Evolutionary conservation across 1,284 basidiomycete genomes (phyloP).

Genomic region (Gomphus sp.): DNA sequence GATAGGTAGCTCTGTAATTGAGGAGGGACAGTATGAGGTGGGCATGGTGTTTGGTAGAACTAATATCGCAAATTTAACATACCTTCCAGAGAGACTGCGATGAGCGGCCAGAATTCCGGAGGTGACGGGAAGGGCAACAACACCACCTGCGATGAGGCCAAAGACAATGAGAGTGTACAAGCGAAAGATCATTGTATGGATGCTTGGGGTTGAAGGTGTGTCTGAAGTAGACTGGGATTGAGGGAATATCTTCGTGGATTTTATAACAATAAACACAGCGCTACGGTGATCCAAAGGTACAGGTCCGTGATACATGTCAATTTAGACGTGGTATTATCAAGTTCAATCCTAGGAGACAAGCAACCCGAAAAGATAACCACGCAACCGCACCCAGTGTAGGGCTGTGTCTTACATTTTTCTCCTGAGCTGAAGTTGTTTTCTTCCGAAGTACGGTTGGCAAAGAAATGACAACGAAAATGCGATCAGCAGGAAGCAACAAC

Average conservation of each 20-base stretch:
- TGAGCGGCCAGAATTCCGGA: neutral
- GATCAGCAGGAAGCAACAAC: too few species aligned
- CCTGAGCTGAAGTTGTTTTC: too few species aligned
- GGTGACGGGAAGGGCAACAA: neutral
- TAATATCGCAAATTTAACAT: constrained; percentile 16
- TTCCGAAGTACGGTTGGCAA: too few species aligned
- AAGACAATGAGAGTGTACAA: constrained; percentile 34
- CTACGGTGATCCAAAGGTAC: neutral
- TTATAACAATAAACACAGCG: neutral
- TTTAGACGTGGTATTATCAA: neutral
- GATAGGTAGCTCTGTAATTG: constrained; percentile 53
- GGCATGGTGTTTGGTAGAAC: neutral
- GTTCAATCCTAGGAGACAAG: neutral
- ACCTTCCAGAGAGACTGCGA: neutral
- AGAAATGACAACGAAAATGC: too few species aligned
- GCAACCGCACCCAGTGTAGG: neutral
- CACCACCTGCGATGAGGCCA: constrained; percentile 61
- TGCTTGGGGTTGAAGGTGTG: neutral
- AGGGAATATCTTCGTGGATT: neutral
- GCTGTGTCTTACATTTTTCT: neutral
- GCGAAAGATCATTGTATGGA: neutral
- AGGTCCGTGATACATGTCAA: neutral
- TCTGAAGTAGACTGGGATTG: neutral
- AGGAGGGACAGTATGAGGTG: neutral
- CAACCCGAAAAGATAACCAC: neutral